Evolutionary conservation across 1,139 yeast genomes (phyloP).

Genomic region (Sugiyamaella grinbergsii): DNA sequence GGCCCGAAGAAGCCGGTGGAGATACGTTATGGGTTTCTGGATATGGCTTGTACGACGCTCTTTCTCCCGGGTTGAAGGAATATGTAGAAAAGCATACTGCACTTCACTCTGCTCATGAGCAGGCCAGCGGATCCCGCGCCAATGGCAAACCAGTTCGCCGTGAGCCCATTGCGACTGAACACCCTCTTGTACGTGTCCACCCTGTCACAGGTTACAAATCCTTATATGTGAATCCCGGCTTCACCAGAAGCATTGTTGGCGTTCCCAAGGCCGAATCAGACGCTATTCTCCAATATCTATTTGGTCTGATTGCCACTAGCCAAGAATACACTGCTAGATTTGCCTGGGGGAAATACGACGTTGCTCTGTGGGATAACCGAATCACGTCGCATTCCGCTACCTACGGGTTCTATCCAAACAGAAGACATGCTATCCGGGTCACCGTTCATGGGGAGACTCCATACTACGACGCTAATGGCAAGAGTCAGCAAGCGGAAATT

Average conservation of each 20-base stretch:
- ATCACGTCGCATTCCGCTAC: constrained; percentile 62
- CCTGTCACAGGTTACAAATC: constrained; percentile 67
- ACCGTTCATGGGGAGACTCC: constrained; percentile 61
- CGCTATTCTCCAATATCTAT: constrained; percentile 55
- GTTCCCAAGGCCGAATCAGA: constrained; percentile 66
- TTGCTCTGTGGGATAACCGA: constrained; percentile 76
- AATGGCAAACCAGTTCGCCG: constrained; percentile 67
- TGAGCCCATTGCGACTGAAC: constrained; percentile 58
- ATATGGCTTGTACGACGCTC: constrained; percentile 66
- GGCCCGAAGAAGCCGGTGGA: constrained; percentile 67
- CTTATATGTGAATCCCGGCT: constrained; percentile 61
- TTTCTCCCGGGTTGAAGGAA: constrained; percentile 61
- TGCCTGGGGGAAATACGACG: constrained; percentile 60
- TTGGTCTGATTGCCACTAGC: constrained; percentile 53
- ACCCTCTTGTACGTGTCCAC: constrained; percentile 68
- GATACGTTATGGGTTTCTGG: constrained; percentile 71
- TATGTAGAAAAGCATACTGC: constrained; percentile 61
- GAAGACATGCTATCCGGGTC: constrained; percentile 68
- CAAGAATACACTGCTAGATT: constrained; percentile 61
- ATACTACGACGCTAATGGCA: constrained; percentile 34
- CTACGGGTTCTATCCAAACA: constrained; percentile 44
- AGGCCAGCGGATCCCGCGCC: constrained; percentile 57
- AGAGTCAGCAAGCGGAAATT: constrained; percentile 35
- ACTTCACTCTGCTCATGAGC: constrained; percentile 68
- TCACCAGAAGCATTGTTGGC: constrained; percentile 63